These are phyloP conservation scores for Salisapilia sapeloensis DNA, from an alignment of 352 stramenopile genomes.

Conservation along the genomic window DNA sequence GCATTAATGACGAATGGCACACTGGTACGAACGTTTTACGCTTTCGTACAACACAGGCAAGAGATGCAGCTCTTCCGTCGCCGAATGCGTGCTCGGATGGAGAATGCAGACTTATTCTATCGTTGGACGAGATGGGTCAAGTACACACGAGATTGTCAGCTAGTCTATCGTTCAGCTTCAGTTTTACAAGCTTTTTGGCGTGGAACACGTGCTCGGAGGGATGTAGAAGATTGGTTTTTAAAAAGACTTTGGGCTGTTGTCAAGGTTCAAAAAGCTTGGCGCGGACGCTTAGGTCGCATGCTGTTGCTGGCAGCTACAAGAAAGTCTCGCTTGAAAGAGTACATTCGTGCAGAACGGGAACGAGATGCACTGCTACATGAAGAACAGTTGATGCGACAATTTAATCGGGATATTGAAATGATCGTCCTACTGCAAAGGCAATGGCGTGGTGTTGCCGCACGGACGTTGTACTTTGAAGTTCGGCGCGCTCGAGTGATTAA, in stretches of 20 bases:
- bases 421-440: conserved; percentile 48
- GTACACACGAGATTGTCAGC: conserved; percentile 11
- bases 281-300: conserved; percentile 24
- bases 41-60: conserved; percentile 21
- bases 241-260: conserved; percentile 39
- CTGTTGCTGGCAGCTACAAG: conserved; percentile 30
- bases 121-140: conserved; percentile 29
- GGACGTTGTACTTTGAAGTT: conserved; percentile 40
- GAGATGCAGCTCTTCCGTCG: conserved; percentile 20
- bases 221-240: conserved; percentile 42
- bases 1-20: conserved; percentile 44
- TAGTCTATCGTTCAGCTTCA: conserved; percentile 14
- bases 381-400: conserved; percentile 16
- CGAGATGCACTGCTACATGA: conserved; percentile 33
- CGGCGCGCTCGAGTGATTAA: conserved; percentile 29
- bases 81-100: conserved; percentile 20
- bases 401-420: conserved; percentile 31
- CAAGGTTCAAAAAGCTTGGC: conserved; percentile 56
- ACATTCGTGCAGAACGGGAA: conserved; percentile 43
- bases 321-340: conserved; percentile 45
- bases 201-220: conserved; percentile 15
- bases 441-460: conserved; percentile 50
- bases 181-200: conserved; percentile 51
- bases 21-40: conserved; percentile 32
- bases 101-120: conserved; percentile 31